Percentiles rank a stretch among this genome's conserved stretches.
Conservation (phyloP, 177 flowering plant genomes). For the Tripterygium wilfordii region DNA sequence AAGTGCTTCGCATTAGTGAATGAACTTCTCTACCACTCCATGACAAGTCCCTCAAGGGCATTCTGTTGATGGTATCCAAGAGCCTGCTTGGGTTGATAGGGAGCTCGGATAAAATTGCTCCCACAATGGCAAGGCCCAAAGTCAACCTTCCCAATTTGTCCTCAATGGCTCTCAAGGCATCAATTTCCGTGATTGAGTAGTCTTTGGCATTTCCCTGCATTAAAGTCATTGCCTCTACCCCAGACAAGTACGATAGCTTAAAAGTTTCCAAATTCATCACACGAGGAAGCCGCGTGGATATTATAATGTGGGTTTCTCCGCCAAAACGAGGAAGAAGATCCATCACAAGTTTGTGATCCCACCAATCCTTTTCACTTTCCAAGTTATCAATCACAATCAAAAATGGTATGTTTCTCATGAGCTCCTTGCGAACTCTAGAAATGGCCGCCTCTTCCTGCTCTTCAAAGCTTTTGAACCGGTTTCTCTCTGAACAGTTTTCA, state of each 20-base stretch:
- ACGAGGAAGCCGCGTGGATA: constrained; percentile 75
- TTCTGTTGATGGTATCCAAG: constrained; percentile 75
- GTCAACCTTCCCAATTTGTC: constrained; percentile 84
- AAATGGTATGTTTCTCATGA: constrained; percentile 87
- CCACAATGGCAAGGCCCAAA: constrained; percentile 74
- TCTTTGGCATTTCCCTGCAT: constrained; percentile 71
- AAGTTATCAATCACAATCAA: constrained; percentile 83
- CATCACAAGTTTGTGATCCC: constrained; percentile 83
- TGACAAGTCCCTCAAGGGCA: constrained; percentile 54
- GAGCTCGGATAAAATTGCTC: constrained; percentile 84
- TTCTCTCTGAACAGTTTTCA: constrained; percentile 50
- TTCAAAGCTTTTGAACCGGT: constrained; percentile 63
- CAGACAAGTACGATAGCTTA: constrained; percentile 80
- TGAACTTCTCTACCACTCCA: constrained; percentile 51
- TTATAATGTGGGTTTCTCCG: constrained; percentile 75
- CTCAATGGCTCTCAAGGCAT: constrained; percentile 69
- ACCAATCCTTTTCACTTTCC: constrained; percentile 96
- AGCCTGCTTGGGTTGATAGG: constrained; percentile 82
- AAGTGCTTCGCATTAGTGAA: constrained; percentile 43
- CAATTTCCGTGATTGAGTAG: constrained; percentile 59
- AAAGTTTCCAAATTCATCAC: constrained; percentile 83
- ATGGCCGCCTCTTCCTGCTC: constrained; percentile 88
- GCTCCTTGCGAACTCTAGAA: constrained; percentile 66
- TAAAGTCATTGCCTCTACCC: constrained; percentile 74
- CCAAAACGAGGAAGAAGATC: constrained; percentile 98